Evolutionary conservation across 2,329 filamentous ascomycete genomes (phyloP).

Genomic region (Fusarium torulosum): DNA sequence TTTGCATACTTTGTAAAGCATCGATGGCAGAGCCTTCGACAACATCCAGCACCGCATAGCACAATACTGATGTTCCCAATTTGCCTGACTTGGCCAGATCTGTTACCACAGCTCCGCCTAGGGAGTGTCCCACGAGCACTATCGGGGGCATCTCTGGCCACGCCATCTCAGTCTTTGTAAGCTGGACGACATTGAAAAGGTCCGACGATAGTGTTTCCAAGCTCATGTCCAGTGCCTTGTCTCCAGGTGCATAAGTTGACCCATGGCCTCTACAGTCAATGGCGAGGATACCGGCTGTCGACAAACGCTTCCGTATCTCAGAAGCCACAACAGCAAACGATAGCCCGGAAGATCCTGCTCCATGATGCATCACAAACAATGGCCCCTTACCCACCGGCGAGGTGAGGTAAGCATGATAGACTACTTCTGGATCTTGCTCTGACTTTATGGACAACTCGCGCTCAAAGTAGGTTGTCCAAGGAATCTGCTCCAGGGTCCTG

Average conservation of each 20-base stretch:
- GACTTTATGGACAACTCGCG: conserved; percentile 82
- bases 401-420: conserved; percentile 88
- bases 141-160: conserved; percentile 82
- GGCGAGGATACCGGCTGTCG: conserved; percentile 85
- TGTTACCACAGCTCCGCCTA: conserved; percentile 92
- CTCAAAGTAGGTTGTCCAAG: conserved; percentile 93
- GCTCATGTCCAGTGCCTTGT: conserved; percentile 70
- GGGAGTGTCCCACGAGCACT: conserved; percentile 89
- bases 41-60: conserved; percentile 92
- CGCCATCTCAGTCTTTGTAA: conserved; percentile 74
- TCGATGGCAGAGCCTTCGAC: conserved; percentile 97
- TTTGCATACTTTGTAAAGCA: conserved; percentile 92
- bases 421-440: conserved; percentile 61
- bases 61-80: conserved; percentile 78
- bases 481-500: conserved; percentile 72
- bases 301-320: conserved; percentile 81
- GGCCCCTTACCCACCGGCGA: conserved; percentile 81
- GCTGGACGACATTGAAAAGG: conserved; percentile 75
- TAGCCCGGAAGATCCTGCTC: conserved; percentile 91
- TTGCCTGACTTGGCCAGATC: conserved; percentile 78
- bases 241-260: conserved; percentile 66
- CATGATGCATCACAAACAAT: conserved; percentile 94
- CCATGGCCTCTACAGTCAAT: conserved; percentile 91
- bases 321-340: conserved; percentile 87
- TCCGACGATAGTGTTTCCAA: conserved; percentile 80